These are phyloP conservation scores for Picea glauca DNA, from an alignment of 75 land plant species.

Conservation along the genomic window DNA sequence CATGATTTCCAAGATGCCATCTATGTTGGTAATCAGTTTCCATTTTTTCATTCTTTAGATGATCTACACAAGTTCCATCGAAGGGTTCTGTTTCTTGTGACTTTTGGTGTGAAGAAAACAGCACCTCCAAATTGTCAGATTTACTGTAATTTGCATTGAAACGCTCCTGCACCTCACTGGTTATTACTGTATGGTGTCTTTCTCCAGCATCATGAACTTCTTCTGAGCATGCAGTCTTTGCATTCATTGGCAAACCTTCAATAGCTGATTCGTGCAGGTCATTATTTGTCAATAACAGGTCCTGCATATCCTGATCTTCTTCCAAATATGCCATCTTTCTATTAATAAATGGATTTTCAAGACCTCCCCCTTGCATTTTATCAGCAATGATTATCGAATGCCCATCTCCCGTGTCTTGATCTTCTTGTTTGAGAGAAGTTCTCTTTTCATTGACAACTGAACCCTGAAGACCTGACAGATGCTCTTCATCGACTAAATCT, in stretches of 20 bases:
- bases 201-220: not conserved
- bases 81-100: not conserved
- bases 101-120: not conserved
- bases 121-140: not conserved
- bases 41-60: not conserved
- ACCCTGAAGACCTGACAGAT: slow-evolving; percentile 3
- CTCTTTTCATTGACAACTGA: not conserved
- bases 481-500: slow-evolving; percentile 1
- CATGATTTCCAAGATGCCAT: not conserved
- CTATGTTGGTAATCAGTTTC: slow-evolving; percentile 1
- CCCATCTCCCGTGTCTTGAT: not conserved
- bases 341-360: not conserved
- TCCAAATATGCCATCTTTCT: not conserved
- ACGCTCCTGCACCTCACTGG: not conserved
- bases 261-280: not conserved
- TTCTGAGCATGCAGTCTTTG: not conserved
- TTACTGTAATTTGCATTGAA: not conserved
- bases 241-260: not conserved
- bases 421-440: not conserved
- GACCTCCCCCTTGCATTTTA: not conserved
- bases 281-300: not conserved
- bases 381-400: not conserved
- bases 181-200: not conserved
- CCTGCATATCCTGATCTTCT: not conserved
- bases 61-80: not conserved